Evolutionary conservation across 495 filamentous ascomycete species (phyloP).

Genomic region (Neurospora tetraspora): DNA sequence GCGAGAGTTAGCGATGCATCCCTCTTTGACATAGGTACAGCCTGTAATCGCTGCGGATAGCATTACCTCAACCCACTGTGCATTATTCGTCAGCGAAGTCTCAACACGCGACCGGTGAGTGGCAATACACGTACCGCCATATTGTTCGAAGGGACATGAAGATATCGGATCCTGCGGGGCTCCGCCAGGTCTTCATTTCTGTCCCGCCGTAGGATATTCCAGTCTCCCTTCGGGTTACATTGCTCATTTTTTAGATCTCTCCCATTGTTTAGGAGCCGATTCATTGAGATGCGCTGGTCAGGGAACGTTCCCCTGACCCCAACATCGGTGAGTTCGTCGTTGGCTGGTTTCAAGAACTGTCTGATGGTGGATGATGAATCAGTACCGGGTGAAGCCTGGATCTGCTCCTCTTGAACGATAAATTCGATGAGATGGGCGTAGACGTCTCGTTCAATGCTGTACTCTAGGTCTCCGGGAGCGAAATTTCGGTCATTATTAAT

Average conservation of each 20-base stretch:
- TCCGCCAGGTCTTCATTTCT: neutral
- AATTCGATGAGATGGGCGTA: slow-evolving; percentile 11
- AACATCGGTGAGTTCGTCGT: slow-evolving; percentile 1
- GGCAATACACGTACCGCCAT: slow-evolving; percentile 6
- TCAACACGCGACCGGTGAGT: no score
- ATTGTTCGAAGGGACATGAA: slow-evolving; percentile 14
- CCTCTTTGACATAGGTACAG: neutral
- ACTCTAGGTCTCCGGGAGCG: no score
- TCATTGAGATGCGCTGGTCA: slow-evolving; percentile 7
- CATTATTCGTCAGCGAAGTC: neutral
- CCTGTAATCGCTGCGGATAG: neutral
- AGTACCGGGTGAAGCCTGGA: neutral
- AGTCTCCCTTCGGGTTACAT: neutral
- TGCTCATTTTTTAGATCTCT: neutral
- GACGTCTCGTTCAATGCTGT: slow-evolving; percentile 9
- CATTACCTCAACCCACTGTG: slow-evolving; percentile 14
- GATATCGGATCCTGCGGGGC: slow-evolving; percentile 4
- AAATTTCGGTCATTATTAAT: neutral
- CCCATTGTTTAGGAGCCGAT: neutral
- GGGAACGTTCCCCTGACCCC: slow-evolving; percentile 12
- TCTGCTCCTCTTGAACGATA: neutral
- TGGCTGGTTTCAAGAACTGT: neutral
- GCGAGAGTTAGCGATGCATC: no score
- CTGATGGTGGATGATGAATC: neutral
- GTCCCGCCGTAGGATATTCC: neutral